phyloP scores from a whole-genome alignment of 306 rosid genomes.

The Inga oerstediana region DNA sequence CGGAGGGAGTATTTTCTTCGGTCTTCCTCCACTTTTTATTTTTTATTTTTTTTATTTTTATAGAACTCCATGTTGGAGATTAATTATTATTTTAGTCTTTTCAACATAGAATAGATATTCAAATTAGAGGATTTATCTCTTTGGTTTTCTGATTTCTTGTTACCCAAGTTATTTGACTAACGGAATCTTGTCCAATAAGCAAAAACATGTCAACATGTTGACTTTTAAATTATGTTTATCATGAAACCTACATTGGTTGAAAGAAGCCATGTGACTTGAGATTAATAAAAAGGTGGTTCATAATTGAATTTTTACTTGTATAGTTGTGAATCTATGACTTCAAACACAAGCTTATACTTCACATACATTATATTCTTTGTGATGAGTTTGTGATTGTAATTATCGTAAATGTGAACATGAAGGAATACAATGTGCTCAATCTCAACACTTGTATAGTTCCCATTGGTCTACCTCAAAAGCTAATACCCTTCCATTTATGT shows the following conservation, averaged over 20 bases:
- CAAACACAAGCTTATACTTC: not conserved
- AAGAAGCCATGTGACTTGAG: conserved; percentile 10
- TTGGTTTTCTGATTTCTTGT: not conserved
- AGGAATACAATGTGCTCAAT: not conserved
- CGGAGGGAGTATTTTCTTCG: too few species aligned
- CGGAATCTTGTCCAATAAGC: not conserved
- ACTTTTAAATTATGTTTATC: not conserved
- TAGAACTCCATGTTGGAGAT: too few species aligned
- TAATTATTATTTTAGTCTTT: not conserved
- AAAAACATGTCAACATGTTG: not conserved
- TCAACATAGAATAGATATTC: not conserved
- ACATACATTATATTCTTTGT: not conserved
- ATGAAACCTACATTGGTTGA: not conserved
- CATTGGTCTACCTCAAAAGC: not conserved
- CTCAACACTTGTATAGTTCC: not conserved
- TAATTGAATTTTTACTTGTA: conserved; percentile 20
- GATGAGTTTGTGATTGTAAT: not conserved
- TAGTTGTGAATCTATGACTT: conserved; percentile 13
- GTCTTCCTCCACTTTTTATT: too few species aligned
- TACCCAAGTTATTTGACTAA: not conserved
- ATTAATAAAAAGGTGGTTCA: not conserved
- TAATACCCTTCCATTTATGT: not conserved
- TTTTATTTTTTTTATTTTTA: too few species aligned
- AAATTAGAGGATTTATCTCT: not conserved
- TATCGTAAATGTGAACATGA: conserved; percentile 14